Evolutionary conservation across 306 rosid species (phyloP), one percentile per base, ranked within the genome.

Genomic region (Fagus crenata): DNA sequence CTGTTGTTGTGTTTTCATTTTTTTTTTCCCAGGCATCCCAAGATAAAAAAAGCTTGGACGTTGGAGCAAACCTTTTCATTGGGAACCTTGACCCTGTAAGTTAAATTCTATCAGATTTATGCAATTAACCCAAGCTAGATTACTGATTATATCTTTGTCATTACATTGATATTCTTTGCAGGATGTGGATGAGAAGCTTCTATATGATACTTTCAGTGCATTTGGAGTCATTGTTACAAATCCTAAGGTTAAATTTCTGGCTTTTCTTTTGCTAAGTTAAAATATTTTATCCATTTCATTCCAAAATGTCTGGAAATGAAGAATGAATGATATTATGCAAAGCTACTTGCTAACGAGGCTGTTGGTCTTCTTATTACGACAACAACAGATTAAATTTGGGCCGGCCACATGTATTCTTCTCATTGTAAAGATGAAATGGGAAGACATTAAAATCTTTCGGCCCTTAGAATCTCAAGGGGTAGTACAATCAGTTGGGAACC

Each of bases 121-220:
- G 71, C 22, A 28, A 5, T 14, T 31, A 37, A 5, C 63, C 14
- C 43, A 17, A 60, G 39, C 22, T 74, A 12, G 69, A 70, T 39
- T 9, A 82, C 49, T 49, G 49, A 33, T 76, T 78, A 5, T 71
- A 63, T 63, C 80, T 53, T 74, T 60, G 0, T 61, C 46, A 39
- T 41, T 65, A 37, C 67, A 70, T 59, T 60, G 69, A 60, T 76
- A 60, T 75, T 71, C 67, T 53, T 79, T 76, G 86, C 89, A 95
- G 99, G 99, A 95, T 87, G 97, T 96, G 28, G 99, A 96, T 78
- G 99, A 96, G 87, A 96, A 92, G 87, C 99, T 92, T 77, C 87
- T 92, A 65, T 89, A 92, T 17, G 99, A 96, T 78, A 96, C 98
- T 42, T 96, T 96, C 89, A 96, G 99, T 89, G 99, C 98, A 72